Percentiles rank a stretch among this genome's conserved stretches.
phyloP scores from a whole-genome alignment of 148 eudicot species.

The Mesembryanthemum crystallinum region DNA sequence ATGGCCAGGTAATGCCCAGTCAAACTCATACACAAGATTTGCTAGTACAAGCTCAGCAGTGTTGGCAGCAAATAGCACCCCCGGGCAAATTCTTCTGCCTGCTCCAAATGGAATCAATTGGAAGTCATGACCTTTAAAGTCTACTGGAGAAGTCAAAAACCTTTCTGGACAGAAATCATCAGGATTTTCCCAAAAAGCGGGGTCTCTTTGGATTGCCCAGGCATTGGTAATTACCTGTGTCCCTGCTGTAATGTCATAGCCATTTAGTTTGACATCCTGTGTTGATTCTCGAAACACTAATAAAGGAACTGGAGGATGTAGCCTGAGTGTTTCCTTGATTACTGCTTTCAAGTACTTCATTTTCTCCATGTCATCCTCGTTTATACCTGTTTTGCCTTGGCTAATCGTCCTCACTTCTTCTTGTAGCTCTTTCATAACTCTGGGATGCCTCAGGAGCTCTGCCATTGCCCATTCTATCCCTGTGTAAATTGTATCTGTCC shows the following conservation, averaged over 20 bases:
- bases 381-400: neutral
- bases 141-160: conserved; percentile 22
- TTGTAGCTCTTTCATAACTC: no score
- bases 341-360: conserved; percentile 26
- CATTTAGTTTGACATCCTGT: conserved; percentile 14
- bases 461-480: no score
- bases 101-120: conserved; percentile 40
- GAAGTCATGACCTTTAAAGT: conserved; percentile 31
- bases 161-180: conserved; percentile 42
- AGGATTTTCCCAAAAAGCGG: conserved; percentile 27
- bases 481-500: no score
- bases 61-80: conserved; percentile 26
- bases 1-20: conserved; percentile 32
- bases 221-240: conserved; percentile 34
- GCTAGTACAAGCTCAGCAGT: conserved; percentile 30
- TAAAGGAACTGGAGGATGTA: conserved; percentile 30
- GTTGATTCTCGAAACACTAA: conserved; percentile 23
- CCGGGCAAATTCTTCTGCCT: conserved; percentile 40
- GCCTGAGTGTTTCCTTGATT: conserved; percentile 29
- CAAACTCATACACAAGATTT: conserved; percentile 24
- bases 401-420: neutral
- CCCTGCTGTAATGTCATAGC: conserved; percentile 30
- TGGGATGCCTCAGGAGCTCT: no score
- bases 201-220: conserved; percentile 36
- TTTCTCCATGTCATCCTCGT: conserved; percentile 19